A percentile compares a stretch with the other conserved stretches of the same genome.
Conservation (phyloP, 805 yeast species). For the Lipomyces sp. region DNA sequence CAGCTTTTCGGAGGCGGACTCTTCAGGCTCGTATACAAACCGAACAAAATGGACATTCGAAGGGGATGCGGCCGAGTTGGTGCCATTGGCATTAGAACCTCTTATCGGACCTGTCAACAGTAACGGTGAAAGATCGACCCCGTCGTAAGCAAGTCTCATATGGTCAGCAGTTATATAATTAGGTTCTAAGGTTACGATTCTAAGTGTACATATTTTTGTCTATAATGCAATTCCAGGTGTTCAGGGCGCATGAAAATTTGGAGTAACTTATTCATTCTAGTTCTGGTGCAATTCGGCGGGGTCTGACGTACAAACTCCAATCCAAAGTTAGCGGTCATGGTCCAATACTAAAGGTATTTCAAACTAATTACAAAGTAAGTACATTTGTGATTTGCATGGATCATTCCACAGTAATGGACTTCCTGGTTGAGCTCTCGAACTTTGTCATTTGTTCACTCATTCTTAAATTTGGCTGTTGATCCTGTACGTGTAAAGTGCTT, state of each 20-base stretch:
- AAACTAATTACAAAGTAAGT: too few relatives aligned
- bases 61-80: constrained; percentile 77
- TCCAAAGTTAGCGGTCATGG: neutral
- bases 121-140: neutral
- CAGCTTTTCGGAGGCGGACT: neutral
- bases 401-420: too few relatives aligned
- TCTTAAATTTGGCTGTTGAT: too few relatives aligned
- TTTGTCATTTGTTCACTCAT: too few relatives aligned
- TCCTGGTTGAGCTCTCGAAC: too few relatives aligned
- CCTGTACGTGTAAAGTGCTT: too few relatives aligned
- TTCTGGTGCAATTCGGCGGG: neutral
- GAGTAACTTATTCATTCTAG: neutral
- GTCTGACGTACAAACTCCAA: neutral
- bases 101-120: constrained; percentile 41
- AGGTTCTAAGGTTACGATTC: neutral
- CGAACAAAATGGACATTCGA: constrained; percentile 23
- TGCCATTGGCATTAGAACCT: constrained; percentile 69
- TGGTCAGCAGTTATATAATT: neutral
- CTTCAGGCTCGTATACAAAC: neutral
- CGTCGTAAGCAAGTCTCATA: neutral
- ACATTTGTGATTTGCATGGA: too few relatives aligned
- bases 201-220: neutral
- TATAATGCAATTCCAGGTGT: neutral
- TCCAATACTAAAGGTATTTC: neutral
- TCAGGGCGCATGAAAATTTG: neutral